Evolutionary conservation across 169 alveolate species (phyloP), one percentile per base, ranked within the genome.

Genomic region (Cytauxzoon felis): DNA sequence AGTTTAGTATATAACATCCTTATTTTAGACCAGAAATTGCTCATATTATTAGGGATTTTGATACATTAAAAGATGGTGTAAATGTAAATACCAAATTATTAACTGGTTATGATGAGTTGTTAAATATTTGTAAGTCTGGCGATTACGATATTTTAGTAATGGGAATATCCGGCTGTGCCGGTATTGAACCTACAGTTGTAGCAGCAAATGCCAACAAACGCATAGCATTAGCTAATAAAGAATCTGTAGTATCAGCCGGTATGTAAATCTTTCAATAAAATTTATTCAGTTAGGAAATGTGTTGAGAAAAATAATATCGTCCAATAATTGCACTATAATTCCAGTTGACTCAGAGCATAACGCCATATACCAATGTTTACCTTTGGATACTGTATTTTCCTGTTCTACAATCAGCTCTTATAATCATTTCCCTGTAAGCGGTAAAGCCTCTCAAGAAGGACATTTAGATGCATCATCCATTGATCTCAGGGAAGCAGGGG

Each of bases 321-420:
- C 76, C 32, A 71, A 51, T 41, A 16, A 67, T 5, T 36, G 60
- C 21, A 69, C 68, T 16, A 60, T 90, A 23, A 56, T 79, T 2
- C 95, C 95, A 0, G 92, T 84, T 21, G 95, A 90, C 63, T 88
- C 94, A 1, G 95, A 90, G 63, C 95, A 90, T 70, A 81, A 86
- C 41, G 95, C 95, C 36, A 80, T 90, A 26, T 90, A 80, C 61
- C 95, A 90, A 66, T 88, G 93, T 32, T 67, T 90, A 26, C n/a
- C n/a, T n/a, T n/a, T n/a, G n/a, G n/a, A n/a, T n/a, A n/a, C n/a
- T n/a, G n/a, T n/a, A n/a, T n/a, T n/a, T n/a, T n/a, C n/a, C n/a
- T n/a, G n/a, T n/a, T 83, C 81, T 40, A 66, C 60, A 50, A 60
- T 68, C 42, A 60, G 33, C 52, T 64, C 38, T 32, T 65, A 50